Conservation (phyloP, 345 rosid species). For the Ceriops tagal region DNA sequence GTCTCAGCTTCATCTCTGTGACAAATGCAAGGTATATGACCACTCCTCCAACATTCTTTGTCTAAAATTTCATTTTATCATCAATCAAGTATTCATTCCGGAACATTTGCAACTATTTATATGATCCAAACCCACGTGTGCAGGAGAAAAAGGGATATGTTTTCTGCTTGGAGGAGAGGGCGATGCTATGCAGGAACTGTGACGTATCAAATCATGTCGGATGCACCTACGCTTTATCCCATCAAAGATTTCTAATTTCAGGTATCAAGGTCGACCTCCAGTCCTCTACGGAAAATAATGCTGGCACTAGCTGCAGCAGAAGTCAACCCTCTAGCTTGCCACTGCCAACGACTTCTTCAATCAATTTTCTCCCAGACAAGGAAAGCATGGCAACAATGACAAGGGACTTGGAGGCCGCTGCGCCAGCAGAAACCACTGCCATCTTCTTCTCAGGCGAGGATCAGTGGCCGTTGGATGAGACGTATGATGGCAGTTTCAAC, state of each 20-base stretch:
- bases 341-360: not conserved
- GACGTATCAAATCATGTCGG: slow-evolving; percentile 17
- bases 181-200: slow-evolving; percentile 22
- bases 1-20: slow-evolving; percentile 30
- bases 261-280: slow-evolving; percentile 21
- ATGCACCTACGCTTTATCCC: slow-evolving; percentile 5
- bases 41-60: not conserved
- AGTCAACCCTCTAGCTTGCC: not conserved
- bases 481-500: slow-evolving; percentile 2
- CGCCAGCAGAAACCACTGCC: slow-evolving; percentile 9
- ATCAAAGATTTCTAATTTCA: slow-evolving; percentile 26
- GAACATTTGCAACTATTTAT: not conserved
- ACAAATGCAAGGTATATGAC: slow-evolving; percentile 24
- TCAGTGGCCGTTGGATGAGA: slow-evolving; percentile 19
- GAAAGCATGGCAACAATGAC: not conserved
- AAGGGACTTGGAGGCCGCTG: not conserved
- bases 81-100: too few species aligned
- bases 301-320: not conserved
- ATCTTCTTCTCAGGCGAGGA: not conserved
- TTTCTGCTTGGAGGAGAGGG: slow-evolving; percentile 36
- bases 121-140: not conserved
- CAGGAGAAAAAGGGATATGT: slow-evolving; percentile 22
- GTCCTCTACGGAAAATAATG: not conserved
- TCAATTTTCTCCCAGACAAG: not conserved
- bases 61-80: too few species aligned